phyloP scores from a whole-genome alignment of 768 basidiomycete species.

The Cystobasidiopsis lactophilus region DNA sequence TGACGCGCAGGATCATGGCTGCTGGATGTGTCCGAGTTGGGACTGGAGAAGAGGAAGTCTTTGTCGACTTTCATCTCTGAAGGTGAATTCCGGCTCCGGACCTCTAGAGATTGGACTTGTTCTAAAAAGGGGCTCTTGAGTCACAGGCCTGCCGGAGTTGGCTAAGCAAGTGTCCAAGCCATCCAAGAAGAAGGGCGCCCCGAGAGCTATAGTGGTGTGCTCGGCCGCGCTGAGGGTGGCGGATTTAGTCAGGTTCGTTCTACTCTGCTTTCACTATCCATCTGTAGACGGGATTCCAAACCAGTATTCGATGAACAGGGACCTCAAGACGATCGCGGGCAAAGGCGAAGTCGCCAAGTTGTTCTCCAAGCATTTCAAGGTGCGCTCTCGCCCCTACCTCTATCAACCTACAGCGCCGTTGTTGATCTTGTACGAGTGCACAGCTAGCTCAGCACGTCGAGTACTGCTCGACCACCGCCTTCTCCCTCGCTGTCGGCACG shows the following conservation, averaged over 20 bases:
- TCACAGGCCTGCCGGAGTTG: slow-evolving; percentile 28
- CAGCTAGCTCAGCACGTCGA: slow-evolving; percentile 35
- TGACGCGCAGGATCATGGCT: slow-evolving; percentile 44
- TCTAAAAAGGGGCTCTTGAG: too few species aligned
- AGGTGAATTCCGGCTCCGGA: slow-evolving; percentile 30
- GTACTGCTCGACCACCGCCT: slow-evolving; percentile 62
- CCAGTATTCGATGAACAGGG: slow-evolving; percentile 9
- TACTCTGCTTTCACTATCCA: slow-evolving; percentile 9
- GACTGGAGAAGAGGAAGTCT: slow-evolving; percentile 47
- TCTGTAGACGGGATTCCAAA: background rate
- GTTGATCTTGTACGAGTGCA: background rate
- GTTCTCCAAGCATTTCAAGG: slow-evolving; percentile 42
- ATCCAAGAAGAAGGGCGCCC: slow-evolving; percentile 58
- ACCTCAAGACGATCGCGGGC: slow-evolving; percentile 20
- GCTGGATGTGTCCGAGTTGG: slow-evolving; percentile 38
- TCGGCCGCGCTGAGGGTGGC: slow-evolving; percentile 81
- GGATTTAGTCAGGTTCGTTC: slow-evolving; percentile 56
- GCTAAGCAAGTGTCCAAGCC: slow-evolving; percentile 35
- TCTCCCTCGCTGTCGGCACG: slow-evolving; percentile 75
- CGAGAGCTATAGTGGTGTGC: slow-evolving; percentile 62
- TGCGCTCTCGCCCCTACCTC: background rate
- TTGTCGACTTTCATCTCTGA: slow-evolving; percentile 54
- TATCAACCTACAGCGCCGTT: background rate
- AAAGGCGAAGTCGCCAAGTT: slow-evolving; percentile 85
- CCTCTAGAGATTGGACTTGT: background rate